Conservation (phyloP, 1,284 basidiomycete genomes). For the Fomitopsis pinicola region DNA sequence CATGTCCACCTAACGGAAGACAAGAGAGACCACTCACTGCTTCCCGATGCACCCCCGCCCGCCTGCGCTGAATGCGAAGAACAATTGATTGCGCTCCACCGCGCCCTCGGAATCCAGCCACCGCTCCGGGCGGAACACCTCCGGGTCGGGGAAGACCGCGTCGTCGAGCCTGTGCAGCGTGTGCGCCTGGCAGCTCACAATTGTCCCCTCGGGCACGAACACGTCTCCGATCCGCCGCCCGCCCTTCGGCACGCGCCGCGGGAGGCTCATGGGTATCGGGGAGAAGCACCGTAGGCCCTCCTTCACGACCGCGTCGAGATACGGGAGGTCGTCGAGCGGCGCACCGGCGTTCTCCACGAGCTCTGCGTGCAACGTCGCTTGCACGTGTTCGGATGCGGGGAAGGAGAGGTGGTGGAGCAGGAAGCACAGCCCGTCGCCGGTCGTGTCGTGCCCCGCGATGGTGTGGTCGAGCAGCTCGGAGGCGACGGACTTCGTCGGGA, state of each 20-base stretch:
- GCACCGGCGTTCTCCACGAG: conserved; percentile 9
- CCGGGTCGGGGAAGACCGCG: conserved; percentile 82
- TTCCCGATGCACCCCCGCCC: conserved; percentile 23
- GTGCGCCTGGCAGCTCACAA: conserved; percentile 95
- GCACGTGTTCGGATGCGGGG: conserved; percentile 11
- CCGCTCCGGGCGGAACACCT: conserved; percentile 81
- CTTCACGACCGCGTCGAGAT: conserved; percentile 87
- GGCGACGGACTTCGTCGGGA: conserved; percentile 5
- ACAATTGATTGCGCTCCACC: conserved; percentile 19
- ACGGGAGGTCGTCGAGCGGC: conserved; percentile 80
- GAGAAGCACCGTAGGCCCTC: conserved; percentile 87
- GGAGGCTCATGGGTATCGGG: conserved; percentile 86
- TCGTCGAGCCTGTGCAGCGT: conserved; percentile 84
- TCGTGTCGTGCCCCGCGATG: conserved; percentile 23
- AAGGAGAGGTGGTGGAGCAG: conserved; percentile 22
- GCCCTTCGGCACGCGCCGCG: conserved; percentile 79
- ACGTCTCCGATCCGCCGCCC: conserved; percentile 88
- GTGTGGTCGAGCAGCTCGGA: conserved; percentile 24
- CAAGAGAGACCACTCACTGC: conserved; percentile 13
- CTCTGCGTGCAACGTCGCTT: conserved; percentile 17
- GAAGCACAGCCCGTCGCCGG: conserved; percentile 24
- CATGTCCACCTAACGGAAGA: neutral
- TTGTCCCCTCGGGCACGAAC: conserved; percentile 83
- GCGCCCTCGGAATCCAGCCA: conserved; percentile 79
- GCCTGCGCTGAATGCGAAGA: conserved; percentile 22